Base-by-base conservation (phyloP, 2,329 filamentous ascomycete species). In the Nannizziopsis arthrosporioides region DNA sequence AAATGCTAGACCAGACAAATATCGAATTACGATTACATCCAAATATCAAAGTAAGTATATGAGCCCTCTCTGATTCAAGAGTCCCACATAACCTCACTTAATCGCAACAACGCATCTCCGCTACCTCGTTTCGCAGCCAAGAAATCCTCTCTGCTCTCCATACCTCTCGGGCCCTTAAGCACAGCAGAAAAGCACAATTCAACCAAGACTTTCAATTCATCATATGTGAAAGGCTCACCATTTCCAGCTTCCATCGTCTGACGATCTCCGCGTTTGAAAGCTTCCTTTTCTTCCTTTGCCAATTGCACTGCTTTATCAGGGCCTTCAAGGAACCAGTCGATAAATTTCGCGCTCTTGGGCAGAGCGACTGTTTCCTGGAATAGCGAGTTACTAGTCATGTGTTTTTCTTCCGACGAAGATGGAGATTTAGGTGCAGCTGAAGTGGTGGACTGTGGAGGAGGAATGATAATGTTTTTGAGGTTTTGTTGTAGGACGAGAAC, bases 401-500 rank as follows among this genome's bases (percentile, higher is more conserved):
- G 46, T 44, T 10, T 27, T 37, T 17, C 46, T 47, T 7, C 49
- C 27, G 53, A 48, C 14, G 41, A 42, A 3, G 47, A 38, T 6
- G 47, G 38, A 7, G 48, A 45, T 15, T 18, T 39, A 32, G 46
- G 18, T 38, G 35, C 12, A 27, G 47, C 9, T 34, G 35, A 22
- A 37, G 34, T 10, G 30, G 22, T 30, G 14, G 19, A 27, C 11
- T 34, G 27, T 15, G 62, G 57, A 42, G 35, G 32, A 32, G 39
- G 59, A n/a, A 68, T 57, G 42, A 70, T 87, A 46, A 98, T 82
- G 56, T 94, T 94, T 70, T 94, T 94, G 48, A 98, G 78, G 59
- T 94, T 95, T 63, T 98, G 92, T 67, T 96, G 90, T 44, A 98
- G 72, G 36, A 98, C 92, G 18, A 95, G 75, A 42, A 95, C 87